phyloP scores from a whole-genome alignment of 768 basidiomycete species.

The Paxillus ammoniavirescens region DNA sequence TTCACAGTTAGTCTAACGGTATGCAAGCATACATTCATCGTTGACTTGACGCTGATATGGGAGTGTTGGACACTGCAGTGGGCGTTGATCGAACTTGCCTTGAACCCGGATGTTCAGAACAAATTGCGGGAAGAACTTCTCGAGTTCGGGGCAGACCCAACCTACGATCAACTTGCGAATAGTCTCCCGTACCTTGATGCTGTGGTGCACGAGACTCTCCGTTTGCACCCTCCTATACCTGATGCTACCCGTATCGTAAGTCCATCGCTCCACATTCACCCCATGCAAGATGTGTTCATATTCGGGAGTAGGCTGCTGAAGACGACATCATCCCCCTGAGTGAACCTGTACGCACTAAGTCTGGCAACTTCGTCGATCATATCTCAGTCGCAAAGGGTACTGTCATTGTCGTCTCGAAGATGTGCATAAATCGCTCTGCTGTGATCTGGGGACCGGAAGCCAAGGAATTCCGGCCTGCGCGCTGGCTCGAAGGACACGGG shows the following conservation, averaged over 20 bases:
- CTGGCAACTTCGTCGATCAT: constrained; percentile 38
- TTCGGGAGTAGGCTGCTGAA: constrained; percentile 35
- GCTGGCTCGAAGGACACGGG: constrained; percentile 50
- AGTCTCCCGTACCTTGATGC: constrained; percentile 58
- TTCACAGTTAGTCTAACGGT: neutral
- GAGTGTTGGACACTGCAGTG: constrained; percentile 24
- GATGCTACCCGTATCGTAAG: constrained; percentile 20
- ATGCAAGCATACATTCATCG: no score
- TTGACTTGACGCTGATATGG: no score
- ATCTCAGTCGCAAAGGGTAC: constrained; percentile 50
- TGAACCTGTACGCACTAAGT: constrained; percentile 41
- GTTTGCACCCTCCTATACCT: constrained; percentile 41
- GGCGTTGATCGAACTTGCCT: constrained; percentile 56
- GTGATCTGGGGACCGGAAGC: constrained; percentile 62
- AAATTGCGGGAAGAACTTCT: constrained; percentile 54
- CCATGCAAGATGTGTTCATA: no score
- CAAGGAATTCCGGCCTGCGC: constrained; percentile 56
- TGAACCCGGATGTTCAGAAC: constrained; percentile 42
- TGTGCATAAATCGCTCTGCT: constrained; percentile 48
- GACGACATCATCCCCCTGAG: constrained; percentile 61
- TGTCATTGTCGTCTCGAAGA: constrained; percentile 32
- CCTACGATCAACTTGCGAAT: constrained; percentile 50
- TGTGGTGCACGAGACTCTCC: constrained; percentile 44
- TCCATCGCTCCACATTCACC: constrained; percentile 38
- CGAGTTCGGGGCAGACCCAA: constrained; percentile 42